Base-by-base conservation (phyloP, 1,139 yeast species). In the Suhomyces taliae region DNA sequence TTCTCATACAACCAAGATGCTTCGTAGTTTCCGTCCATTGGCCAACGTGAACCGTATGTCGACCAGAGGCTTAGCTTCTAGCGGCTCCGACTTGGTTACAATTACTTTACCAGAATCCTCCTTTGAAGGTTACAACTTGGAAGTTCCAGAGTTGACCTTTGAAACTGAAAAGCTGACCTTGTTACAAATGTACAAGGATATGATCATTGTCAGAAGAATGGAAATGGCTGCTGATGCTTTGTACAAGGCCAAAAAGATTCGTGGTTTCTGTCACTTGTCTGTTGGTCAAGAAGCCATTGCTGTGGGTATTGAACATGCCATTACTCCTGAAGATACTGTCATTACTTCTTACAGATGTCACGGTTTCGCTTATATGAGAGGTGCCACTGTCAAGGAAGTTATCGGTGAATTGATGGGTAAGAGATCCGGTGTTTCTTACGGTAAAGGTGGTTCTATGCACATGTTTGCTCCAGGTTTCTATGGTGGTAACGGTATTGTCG, bases 371-470 rank as follows among this genome's bases (percentile, higher is more conserved):
- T 88, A 82, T 78, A 85, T 89, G 87, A 84, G 99, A 71, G 99
- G 99, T 55, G 89, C 95, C 33, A 78, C 96, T 29, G 96, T 91
- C 58, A 85, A 88, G 72, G 85, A 82, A 51, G 95, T 93, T 52
- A 77, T 95, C 61, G 98, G 96, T 53, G 99, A 93, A 75, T 80
- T 93, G 71, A 87, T 93, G 91, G 99, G 99, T 61, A 88, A 87
- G 76, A 85, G 97, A 76, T 75, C 86, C 48, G 99, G 99, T 76
- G 95, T 89, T 53, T 87, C 97, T 39, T 86, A 77, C 73, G 99
- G 99, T 76, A 93, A 93, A 75, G 99, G 99, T 75, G 99, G 99
- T 60, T 93, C 99, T 54, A 93, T 93, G 99, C 99, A 93, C 78
- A 89, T 93, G 93, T 93, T 87, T 70, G 89, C 96, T 47, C 85